Percentiles rank a stretch among this genome's conserved stretches.
These are phyloP conservation scores for Adansonia grandidieri DNA, from an alignment of 441 rosid species.

Conservation along the genomic window DNA sequence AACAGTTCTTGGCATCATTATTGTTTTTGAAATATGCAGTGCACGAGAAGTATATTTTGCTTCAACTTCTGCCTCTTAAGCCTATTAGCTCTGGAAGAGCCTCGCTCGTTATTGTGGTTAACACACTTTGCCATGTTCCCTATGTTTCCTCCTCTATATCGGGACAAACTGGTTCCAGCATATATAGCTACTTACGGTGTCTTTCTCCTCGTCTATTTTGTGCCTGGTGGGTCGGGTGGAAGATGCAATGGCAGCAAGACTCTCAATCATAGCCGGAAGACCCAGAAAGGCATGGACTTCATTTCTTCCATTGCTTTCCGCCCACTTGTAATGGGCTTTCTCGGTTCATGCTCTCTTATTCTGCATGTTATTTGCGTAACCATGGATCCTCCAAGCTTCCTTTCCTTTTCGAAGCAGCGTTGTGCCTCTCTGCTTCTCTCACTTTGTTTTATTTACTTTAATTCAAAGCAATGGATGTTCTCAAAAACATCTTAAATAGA, in stretches of 20 bases:
- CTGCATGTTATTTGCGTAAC: background rate
- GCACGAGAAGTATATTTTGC: conserved; percentile 90
- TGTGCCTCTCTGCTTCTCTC: conserved; percentile 79
- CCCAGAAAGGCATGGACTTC: conserved; percentile 1
- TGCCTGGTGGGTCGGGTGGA: conserved; percentile 39
- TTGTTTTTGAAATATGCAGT: conserved; percentile 52
- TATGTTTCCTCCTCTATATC: conserved; percentile 82
- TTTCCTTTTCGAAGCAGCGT: conserved; percentile 82
- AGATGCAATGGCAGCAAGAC: conserved; percentile 23
- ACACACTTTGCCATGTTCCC: conserved; percentile 77
- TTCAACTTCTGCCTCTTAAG: conserved; percentile 85
- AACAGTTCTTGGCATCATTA: conserved; percentile 18
- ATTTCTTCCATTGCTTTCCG: background rate
- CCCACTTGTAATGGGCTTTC: background rate
- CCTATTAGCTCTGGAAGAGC: conserved; percentile 64
- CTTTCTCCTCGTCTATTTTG: conserved; percentile 52
- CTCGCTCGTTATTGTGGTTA: conserved; percentile 52
- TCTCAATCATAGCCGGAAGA: background rate
- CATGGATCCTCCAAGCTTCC: conserved; percentile 60
- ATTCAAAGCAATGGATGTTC: conserved; percentile 66
- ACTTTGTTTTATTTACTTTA: conserved; percentile 58
- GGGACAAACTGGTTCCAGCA: conserved; percentile 75
- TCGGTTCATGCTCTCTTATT: background rate
- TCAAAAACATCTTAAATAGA: conserved; percentile 32
- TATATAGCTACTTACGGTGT: conserved; percentile 55